Conservation (phyloP, 257 asterid species). For the Oldenlandia corymbosa region DNA sequence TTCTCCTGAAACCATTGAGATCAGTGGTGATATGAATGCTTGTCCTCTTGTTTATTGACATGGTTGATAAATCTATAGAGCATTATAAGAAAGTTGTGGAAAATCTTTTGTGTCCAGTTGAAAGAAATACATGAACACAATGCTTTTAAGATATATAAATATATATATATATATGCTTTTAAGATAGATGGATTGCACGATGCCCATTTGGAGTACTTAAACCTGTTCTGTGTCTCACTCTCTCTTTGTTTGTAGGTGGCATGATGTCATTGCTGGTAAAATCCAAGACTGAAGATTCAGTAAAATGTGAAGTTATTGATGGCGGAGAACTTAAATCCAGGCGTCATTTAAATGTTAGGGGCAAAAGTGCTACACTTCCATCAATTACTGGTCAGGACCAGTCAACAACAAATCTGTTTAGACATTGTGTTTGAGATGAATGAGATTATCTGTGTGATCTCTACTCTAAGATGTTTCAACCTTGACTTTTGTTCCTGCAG, state of each 20-base stretch:
- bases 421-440: conserved; percentile 1
- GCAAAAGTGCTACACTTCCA: conserved; percentile 95
- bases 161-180: too few relatives aligned
- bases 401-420: conserved; percentile 6
- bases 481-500: conserved; percentile 42
- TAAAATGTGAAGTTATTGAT: conserved; percentile 88
- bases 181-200: too few relatives aligned
- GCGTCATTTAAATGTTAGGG: conserved; percentile 90
- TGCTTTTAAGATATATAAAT: conserved; percentile 8
- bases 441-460: not conserved
- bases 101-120: not conserved
- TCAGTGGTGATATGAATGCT: not conserved
- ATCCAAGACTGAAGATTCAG: conserved; percentile 74
- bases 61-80: not conserved
- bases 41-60: not conserved
- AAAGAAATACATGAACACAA: not conserved
- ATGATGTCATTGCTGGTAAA: conserved; percentile 86
- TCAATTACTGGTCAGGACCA: conserved; percentile 76
- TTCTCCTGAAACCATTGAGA: not conserved
- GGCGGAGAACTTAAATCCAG: conserved; percentile 98
- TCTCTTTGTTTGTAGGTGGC: conserved; percentile 58
- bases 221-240: not conserved
- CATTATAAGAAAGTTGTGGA: not conserved
- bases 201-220: not conserved
- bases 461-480: conserved; percentile 14